These are phyloP conservation scores for Trichoderma koningiopsis DNA, from an alignment of 2,329 filamentous ascomycete genomes.

Conservation along the genomic window DNA sequence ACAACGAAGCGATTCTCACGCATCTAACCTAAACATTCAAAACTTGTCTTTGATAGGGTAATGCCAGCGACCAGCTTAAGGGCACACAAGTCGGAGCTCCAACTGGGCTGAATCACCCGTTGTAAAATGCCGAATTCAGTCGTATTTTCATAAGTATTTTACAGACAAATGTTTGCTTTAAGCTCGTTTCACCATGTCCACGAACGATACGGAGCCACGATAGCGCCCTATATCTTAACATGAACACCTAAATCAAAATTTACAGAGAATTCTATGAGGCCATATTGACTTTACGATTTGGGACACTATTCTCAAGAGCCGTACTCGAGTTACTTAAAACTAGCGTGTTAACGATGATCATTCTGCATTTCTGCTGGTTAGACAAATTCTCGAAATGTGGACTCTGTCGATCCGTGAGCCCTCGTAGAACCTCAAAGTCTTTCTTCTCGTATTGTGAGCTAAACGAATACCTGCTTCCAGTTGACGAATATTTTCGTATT, in stretches of 20 bases:
- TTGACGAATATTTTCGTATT: background rate
- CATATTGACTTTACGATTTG: background rate
- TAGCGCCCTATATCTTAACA: background rate
- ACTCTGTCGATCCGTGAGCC: background rate
- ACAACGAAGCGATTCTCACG: background rate
- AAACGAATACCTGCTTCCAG: background rate
- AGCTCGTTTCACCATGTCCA: background rate
- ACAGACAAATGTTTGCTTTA: background rate
- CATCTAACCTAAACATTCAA: background rate
- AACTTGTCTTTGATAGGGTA: background rate
- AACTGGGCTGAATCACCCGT: background rate
- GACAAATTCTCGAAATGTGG: background rate
- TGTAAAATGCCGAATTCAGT: background rate
- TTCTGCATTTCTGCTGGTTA: background rate
- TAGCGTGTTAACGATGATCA: background rate
- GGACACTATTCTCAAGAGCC: background rate
- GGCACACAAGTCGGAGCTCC: background rate
- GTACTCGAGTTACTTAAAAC: background rate
- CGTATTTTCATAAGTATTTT: background rate
- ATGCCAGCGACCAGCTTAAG: background rate
- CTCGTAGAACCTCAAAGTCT: background rate
- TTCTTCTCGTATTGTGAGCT: background rate
- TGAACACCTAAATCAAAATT: background rate
- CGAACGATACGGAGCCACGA: background rate
- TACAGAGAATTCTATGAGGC: background rate